Percentiles rank a stretch among this genome's conserved stretches.
phyloP scores from a whole-genome alignment of 805 yeast genomes.

The Limtongia smithiae region DNA sequence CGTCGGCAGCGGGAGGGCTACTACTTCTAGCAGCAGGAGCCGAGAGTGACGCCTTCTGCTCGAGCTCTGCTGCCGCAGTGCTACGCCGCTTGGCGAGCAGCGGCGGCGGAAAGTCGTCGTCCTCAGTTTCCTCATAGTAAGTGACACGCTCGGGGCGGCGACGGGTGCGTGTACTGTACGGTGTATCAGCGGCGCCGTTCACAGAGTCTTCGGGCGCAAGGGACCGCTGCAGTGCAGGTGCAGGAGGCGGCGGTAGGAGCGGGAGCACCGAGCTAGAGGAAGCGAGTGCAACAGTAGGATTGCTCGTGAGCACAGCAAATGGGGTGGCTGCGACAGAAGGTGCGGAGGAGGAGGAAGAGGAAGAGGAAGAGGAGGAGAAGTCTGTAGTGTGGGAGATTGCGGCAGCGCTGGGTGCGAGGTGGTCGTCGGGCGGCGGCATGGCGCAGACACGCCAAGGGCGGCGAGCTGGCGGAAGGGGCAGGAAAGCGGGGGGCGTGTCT shows the following conservation, averaged over 20 bases:
- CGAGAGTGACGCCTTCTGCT: conserved; percentile 30
- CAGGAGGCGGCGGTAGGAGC: too few relatives aligned
- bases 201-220: conserved; percentile 3
- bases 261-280: too few relatives aligned
- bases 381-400: too few relatives aligned
- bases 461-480: conserved; percentile 1
- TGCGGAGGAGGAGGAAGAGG: too few relatives aligned
- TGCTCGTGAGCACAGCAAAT: too few relatives aligned
- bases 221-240: too few relatives aligned
- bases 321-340: too few relatives aligned
- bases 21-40: conserved; percentile 31
- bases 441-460: too few relatives aligned
- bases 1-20: conserved; percentile 18
- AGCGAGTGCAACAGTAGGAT: too few relatives aligned
- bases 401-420: too few relatives aligned
- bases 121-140: conserved; percentile 32
- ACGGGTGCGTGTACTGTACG: conserved; percentile 4
- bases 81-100: conserved; percentile 8
- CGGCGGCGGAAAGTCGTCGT: conserved; percentile 12
- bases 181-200: background rate
- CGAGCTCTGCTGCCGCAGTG: conserved; percentile 31
- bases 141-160: conserved; percentile 31
- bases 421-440: too few relatives aligned
- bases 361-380: too few relatives aligned
- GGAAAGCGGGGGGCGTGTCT: background rate